Evolutionary conservation across 768 basidiomycete species (phyloP), one percentile per base, ranked within the genome.

Genomic region (Lyophyllum semitale): DNA sequence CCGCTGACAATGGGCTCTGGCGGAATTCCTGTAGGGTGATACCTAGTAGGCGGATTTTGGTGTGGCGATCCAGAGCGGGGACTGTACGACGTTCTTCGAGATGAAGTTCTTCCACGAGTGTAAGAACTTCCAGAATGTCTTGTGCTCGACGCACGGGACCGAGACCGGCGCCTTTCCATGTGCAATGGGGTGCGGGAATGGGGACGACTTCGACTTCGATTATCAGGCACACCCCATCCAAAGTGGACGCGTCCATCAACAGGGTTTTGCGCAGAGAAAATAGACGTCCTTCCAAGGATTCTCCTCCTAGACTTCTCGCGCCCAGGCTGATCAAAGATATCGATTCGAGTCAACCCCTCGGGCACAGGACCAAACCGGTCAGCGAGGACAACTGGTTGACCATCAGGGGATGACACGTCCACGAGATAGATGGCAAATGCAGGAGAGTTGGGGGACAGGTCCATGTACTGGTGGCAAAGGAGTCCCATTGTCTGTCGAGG

Each of bases 401-500:
- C n/a, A 54, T 68, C 69, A 18, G 25, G 8, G 7, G 26, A 26
- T 7, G 43, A 15, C 6, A 48, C 53, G 43, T 70, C 68, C 7
- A 67, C 49, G 11, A 70, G 22, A 45, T 70, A 70, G 23, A 70
- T 58, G 8, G 66, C 57, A 27, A 44, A 44, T 4, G 15, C 15
- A 8, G 67, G 61, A 15, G 68, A 68, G 15, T 63, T 27, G 6
- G 60, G 62, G 53, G 54, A 60, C 5, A 55, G 57, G 17, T 59
- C 46, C 9, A 59, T 46, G 41, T 66, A 67, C 26, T 65, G 61
- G 26, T 59, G 57, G 26, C 64, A 65, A 8, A 65, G 62, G 25
- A 61, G 38, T 3, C 51, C 61, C 27, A 53, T 33, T 5, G 59
- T 56, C n/a, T 40, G 46, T 11, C 53, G 57, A n/a, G 48, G 55